These are phyloP conservation scores for Ceratorhiza oryzae-sativae DNA, from an alignment of 1,284 basidiomycete genomes.

Conservation along the genomic window DNA sequence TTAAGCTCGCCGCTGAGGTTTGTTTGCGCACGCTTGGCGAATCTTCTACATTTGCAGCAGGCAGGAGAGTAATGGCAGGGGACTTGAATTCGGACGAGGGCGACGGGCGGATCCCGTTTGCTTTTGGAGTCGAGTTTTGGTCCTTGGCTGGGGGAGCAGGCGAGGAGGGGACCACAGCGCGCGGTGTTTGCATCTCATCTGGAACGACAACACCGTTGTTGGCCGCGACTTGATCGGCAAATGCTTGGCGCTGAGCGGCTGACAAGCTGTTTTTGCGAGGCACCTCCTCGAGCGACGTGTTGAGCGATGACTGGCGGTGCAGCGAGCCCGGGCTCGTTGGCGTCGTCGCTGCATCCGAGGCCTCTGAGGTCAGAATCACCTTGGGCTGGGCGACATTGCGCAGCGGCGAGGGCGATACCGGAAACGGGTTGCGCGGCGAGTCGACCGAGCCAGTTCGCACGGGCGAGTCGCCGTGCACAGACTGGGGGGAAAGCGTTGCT, in stretches of 20 bases:
- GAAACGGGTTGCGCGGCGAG: constrained; percentile 7
- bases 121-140: constrained; percentile 28
- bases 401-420: constrained; percentile 17
- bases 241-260: constrained; percentile 18
- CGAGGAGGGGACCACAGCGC: not conserved
- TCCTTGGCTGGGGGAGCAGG: not conserved
- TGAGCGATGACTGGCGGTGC: constrained; percentile 26
- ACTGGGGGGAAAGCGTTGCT: constrained; percentile 24
- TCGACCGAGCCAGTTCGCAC: constrained; percentile 21
- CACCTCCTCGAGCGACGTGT: constrained; percentile 8
- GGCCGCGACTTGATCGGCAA: constrained; percentile 15
- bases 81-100: constrained; percentile 19
- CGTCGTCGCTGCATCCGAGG: constrained; percentile 8
- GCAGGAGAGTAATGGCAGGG: not conserved
- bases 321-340: constrained; percentile 24
- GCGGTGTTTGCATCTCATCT: constrained; percentile 29
- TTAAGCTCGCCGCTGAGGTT: constrained; percentile 9
- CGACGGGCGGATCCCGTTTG: constrained; percentile 1
- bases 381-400: constrained; percentile 11
- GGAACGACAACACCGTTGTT: constrained; percentile 3
- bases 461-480: not conserved
- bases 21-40: constrained; percentile 32
- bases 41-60: not conserved
- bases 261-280: constrained; percentile 23
- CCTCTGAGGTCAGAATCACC: constrained; percentile 27